Base-by-base conservation (phyloP, 306 rosid genomes). In the Castanea crenata region DNA sequence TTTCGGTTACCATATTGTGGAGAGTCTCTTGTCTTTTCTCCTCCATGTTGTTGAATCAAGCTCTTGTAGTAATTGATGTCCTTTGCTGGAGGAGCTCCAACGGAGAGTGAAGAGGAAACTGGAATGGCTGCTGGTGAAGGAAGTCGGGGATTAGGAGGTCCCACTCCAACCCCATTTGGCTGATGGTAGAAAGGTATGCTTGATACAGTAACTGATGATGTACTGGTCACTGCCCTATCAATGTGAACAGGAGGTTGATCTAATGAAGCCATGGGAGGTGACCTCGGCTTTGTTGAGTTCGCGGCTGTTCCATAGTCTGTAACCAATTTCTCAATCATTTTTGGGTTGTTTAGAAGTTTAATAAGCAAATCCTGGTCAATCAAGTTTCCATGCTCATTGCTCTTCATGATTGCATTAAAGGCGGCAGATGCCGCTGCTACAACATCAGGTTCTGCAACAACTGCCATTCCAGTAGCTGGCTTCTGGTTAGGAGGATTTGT, bases 1-100 rank as follows among this genome's bases (percentile, higher is more conserved):
- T 64, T 87, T 29, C 81, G 86, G 71, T 79, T 88, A 34, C 72
- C 79, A 29, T 80, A 80, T 77, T 82, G 87, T 57, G 93, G 80
- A 27, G 84, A 27, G 82, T 65, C 51, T 94, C 99, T 25, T 85
- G 97, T 71, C 86, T 85, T 85, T 55, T 95, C 97, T 76, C 89
- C 99, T 31, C 99, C 99, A 59, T 95, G 98, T 74, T 91, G 98
- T 76, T 95, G 99, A 86, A 95, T 95, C 84, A 92, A 86, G 88
- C 89, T 93, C 88, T 95, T 95, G 77, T 91, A 95, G 68, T 95
- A 95, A 83, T 75, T 92, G 16, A 74, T 82, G 79, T 95, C 97
- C 89, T 81, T 92, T 31, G 88, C 74, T 5, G 85, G 83, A 31
- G 94, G 89, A 63, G 79, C 86, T 71, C 82, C 91, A 46, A 74